Conservation (phyloP, 345 rosid species). For the Pistacia vera region DNA sequence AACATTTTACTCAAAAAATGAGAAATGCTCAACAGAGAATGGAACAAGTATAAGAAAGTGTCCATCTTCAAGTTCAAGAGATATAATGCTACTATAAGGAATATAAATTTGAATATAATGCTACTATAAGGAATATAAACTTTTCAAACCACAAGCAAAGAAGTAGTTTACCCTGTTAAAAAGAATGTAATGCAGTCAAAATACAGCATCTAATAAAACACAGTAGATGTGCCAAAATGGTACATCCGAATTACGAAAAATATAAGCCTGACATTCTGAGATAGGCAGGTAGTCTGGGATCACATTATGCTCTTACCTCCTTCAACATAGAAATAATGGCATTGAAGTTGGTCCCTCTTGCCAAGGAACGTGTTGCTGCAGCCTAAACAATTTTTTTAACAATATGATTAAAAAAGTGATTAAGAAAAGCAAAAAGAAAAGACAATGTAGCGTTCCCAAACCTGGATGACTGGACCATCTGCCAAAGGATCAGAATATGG, state of each 20-base stretch:
- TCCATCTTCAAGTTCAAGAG: background rate
- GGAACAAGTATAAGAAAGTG: background rate
- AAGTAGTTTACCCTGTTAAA: constrained; percentile 3
- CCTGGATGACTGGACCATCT: constrained; percentile 97
- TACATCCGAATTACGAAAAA: background rate
- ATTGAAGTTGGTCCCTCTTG: constrained; percentile 73
- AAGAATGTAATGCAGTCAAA: background rate
- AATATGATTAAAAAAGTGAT: constrained; percentile 4
- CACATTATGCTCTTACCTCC: constrained; percentile 48
- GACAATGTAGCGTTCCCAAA: constrained; percentile 18
- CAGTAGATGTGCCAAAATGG: background rate
- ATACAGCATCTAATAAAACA: background rate
- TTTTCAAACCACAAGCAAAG: background rate
- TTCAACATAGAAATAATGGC: constrained; percentile 69
- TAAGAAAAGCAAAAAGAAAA: background rate
- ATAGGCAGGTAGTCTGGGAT: background rate
- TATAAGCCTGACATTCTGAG: background rate
- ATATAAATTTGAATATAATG: background rate
- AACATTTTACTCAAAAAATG: background rate
- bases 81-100: background rate
- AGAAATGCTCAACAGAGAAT: background rate
- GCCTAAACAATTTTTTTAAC: constrained; percentile 50
- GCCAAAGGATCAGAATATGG: constrained; percentile 94
- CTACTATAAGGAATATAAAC: background rate
- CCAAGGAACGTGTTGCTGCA: constrained; percentile 84